Conservation (phyloP, 1,284 basidiomycete species). For the Lentinus polychrous region DNA sequence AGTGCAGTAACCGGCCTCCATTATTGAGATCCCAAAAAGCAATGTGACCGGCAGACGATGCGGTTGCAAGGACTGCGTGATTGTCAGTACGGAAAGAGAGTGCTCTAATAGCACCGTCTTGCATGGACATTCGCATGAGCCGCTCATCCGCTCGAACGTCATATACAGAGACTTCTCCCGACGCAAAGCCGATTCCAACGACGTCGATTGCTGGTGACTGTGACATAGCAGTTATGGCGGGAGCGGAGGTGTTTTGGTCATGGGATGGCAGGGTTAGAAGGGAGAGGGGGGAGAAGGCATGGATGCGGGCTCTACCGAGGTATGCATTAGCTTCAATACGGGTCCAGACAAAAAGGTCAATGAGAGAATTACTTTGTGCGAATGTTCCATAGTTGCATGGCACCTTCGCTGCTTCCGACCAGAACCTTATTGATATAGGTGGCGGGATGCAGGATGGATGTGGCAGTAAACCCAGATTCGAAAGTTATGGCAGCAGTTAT, state of each 20-base stretch:
- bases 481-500: conserved; percentile 66
- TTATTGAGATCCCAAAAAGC: conserved; percentile 88
- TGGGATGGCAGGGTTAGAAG: conserved; percentile 41
- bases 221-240: conserved; percentile 69
- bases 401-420: conserved; percentile 77
- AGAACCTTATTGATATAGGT: conserved; percentile 98
- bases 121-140: conserved; percentile 84
- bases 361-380: conserved; percentile 52
- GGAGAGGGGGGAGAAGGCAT: conserved; percentile 47
- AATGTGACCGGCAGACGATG: conserved; percentile 81
- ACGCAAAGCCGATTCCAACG: conserved; percentile 83
- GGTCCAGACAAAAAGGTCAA: conserved; percentile 4
- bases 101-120: conserved; percentile 69
- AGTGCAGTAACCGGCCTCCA: conserved; percentile 75
- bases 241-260: conserved; percentile 29
- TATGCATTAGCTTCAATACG: not conserved
- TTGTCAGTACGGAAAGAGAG: conserved; percentile 88
- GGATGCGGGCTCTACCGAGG: conserved; percentile 51
- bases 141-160: conserved; percentile 89
- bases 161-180: conserved; percentile 84
- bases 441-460: conserved; percentile 82
- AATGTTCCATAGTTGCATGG: conserved; percentile 93
- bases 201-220: conserved; percentile 98
- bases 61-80: conserved; percentile 81
- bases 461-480: conserved; percentile 77